These are phyloP conservation scores for Fragaria ananassa DNA, from an alignment of 306 rosid species.

Conservation along the genomic window DNA sequence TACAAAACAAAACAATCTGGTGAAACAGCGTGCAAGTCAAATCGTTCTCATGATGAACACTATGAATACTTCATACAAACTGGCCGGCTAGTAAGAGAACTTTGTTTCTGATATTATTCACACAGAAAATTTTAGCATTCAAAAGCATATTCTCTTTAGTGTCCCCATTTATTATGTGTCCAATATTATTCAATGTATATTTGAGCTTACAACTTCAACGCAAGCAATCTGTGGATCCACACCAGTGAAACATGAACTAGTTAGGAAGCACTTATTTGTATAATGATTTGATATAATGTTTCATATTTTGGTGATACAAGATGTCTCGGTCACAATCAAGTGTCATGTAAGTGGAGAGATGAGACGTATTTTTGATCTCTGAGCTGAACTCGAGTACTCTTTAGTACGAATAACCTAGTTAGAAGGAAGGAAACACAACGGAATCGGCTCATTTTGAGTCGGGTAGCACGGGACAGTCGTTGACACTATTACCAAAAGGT, in stretches of 20 bases:
- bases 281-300: not conserved
- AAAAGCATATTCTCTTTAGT: not conserved
- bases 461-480: slow-evolving; percentile 52
- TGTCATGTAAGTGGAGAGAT: too few species aligned
- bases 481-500: slow-evolving; percentile 31
- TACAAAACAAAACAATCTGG: not conserved
- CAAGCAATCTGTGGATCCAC: not conserved
- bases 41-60: not conserved
- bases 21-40: slow-evolving; percentile 18
- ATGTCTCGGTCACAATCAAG: too few species aligned
- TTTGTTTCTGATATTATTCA: not conserved
- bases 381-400: not conserved
- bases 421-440: slow-evolving; percentile 54
- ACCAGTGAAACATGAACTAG: not conserved
- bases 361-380: not conserved
- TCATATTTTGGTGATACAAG: not conserved
- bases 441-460: slow-evolving; percentile 27
- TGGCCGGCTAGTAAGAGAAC: not conserved
- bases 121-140: not conserved
- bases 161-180: not conserved
- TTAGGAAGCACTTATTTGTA: not conserved
- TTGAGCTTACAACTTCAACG: not conserved
- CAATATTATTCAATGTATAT: not conserved
- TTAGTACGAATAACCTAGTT: not conserved
- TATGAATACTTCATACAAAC: not conserved